Evolutionary conservation across 805 yeast species (phyloP).

Genomic region (Vanderwaltozyma tropicalis): DNA sequence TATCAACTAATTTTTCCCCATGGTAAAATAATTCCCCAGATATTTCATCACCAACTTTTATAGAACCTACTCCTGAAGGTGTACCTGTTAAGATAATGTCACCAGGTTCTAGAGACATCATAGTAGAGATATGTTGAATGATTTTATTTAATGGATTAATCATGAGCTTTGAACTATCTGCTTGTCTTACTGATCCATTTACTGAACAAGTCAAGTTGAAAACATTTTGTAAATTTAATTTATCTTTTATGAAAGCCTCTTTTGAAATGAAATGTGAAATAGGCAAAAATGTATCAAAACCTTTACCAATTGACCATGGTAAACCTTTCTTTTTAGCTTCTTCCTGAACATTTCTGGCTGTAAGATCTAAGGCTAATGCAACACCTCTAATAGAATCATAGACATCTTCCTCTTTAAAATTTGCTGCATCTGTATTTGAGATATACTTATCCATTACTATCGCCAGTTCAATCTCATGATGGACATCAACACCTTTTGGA

Average conservation of each 20-base stretch:
- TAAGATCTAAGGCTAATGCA: slow-evolving; percentile 83
- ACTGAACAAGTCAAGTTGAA: slow-evolving; percentile 32
- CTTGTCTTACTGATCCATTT: slow-evolving; percentile 62
- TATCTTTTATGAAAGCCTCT: slow-evolving; percentile 46
- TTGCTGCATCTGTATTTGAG: slow-evolving; percentile 45
- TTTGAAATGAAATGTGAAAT: slow-evolving; percentile 66
- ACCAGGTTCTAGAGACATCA: slow-evolving; percentile 85
- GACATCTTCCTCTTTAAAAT: slow-evolving; percentile 57
- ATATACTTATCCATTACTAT: slow-evolving; percentile 56
- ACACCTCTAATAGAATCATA: slow-evolving; percentile 75
- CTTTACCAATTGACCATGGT: slow-evolving; percentile 96
- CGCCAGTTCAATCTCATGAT: slow-evolving; percentile 92
- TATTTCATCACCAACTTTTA: slow-evolving; percentile 69
- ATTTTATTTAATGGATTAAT: slow-evolving; percentile 77
- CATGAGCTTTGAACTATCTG: slow-evolving; percentile 75
- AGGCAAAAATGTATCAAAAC: slow-evolving; percentile 93
- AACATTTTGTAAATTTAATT: slow-evolving; percentile 35
- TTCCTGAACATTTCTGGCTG: slow-evolving; percentile 92
- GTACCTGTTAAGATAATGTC: slow-evolving; percentile 93
- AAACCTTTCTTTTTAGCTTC: slow-evolving; percentile 88
- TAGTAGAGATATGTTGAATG: slow-evolving; percentile 67
- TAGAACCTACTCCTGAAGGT: slow-evolving; percentile 91
- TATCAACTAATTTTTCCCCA: slow-evolving; percentile 45
- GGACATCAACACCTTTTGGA: slow-evolving; percentile 72
- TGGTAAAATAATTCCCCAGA: slow-evolving; percentile 50